A percentile compares a stretch with the other conserved stretches of the same genome.
phyloP scores from a whole-genome alignment of 345 rosid genomes.

The Laguncularia racemosa region DNA sequence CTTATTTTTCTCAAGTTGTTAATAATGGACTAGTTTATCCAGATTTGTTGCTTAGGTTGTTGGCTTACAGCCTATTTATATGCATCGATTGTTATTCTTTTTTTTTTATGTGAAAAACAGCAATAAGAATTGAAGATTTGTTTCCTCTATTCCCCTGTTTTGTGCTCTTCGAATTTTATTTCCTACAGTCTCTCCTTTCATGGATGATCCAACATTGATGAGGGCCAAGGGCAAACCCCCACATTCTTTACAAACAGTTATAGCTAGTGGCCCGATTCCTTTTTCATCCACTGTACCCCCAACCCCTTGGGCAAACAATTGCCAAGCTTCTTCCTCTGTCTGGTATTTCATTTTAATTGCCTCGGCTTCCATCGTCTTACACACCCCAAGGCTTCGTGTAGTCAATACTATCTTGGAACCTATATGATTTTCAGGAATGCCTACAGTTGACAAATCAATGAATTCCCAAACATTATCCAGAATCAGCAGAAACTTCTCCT shows the following conservation, averaged over 20 bases:
- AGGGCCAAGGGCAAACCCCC: constrained; percentile 46
- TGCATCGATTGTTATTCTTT: too few relatives aligned
- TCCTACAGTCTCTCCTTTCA: too few relatives aligned
- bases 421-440: constrained; percentile 10
- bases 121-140: too few relatives aligned
- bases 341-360: constrained; percentile 16
- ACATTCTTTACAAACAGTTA: constrained; percentile 24
- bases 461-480: constrained; percentile 18
- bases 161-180: too few relatives aligned
- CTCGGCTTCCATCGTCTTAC: constrained; percentile 16
- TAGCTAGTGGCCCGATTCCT: constrained; percentile 18
- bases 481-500: constrained; percentile 20
- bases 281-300: constrained; percentile 13
- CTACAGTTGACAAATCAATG: constrained; percentile 13
- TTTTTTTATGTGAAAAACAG: too few relatives aligned
- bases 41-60: too few relatives aligned
- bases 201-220: too few relatives aligned
- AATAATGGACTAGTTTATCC: too few relatives aligned
- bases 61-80: too few relatives aligned
- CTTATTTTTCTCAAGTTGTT: too few relatives aligned
- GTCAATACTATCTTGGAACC: constrained; percentile 20
- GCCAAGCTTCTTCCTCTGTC: constrained; percentile 29
- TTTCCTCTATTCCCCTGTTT: too few relatives aligned
- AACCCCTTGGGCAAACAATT: constrained; percentile 13
- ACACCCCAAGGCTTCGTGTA: constrained; percentile 13